Percentiles rank a stretch among this genome's conserved stretches.
phyloP scores from a whole-genome alignment of 2,329 filamentous ascomycete genomes.

The Diaporthe vexans region DNA sequence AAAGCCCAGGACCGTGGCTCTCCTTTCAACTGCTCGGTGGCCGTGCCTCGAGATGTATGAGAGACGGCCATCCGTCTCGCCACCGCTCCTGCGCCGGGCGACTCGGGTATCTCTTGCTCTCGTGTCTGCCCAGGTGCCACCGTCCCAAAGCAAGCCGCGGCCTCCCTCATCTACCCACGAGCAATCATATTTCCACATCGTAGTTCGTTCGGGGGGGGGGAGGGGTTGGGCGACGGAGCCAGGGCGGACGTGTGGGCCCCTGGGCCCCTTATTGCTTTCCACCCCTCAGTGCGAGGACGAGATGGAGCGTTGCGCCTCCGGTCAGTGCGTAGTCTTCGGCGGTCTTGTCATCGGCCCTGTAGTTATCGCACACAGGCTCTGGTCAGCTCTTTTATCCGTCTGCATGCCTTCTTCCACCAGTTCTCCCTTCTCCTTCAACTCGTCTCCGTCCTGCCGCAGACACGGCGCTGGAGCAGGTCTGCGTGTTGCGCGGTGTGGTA shows the following conservation, averaged over 20 bases:
- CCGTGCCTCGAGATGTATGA: neutral
- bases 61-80: neutral
- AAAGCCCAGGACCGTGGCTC: neutral
- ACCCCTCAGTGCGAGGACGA: conserved; percentile 93
- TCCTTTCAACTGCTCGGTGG: neutral
- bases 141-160: neutral
- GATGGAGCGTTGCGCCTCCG: conserved; percentile 92
- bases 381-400: conserved; percentile 3
- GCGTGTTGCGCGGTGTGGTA: neutral
- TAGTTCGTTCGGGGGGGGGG: neutral
- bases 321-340: conserved; percentile 91
- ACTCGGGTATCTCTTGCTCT: neutral
- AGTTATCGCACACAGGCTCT: neutral
- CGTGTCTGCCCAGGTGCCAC: neutral
- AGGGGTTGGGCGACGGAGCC: neutral
- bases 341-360: conserved; percentile 94
- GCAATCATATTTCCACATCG: neutral
- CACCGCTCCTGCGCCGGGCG: neutral
- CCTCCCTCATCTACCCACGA: neutral
- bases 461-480: neutral
- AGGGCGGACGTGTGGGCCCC: neutral
- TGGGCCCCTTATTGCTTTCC: conserved; percentile 60
- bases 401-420: too few species aligned
- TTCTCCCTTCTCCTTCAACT: neutral
- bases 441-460: neutral